Evolutionary conservation across 139 green algal genomes (phyloP).

Genomic region (Tetratostichococcus sp.): DNA sequence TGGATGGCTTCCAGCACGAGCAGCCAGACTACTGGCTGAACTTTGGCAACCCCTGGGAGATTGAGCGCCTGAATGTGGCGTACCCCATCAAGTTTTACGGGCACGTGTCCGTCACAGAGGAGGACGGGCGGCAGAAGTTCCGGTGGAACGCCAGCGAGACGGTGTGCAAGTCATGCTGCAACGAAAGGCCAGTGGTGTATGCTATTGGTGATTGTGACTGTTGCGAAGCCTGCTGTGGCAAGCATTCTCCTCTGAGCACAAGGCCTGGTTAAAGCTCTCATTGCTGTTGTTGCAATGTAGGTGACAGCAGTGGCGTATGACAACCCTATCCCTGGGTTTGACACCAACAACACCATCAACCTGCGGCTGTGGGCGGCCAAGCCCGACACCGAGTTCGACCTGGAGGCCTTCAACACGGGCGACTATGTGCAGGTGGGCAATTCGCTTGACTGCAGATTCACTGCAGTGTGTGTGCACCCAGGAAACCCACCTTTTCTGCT

Average conservation of each 20-base stretch:
- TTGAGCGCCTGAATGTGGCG: slow-evolving; percentile 77
- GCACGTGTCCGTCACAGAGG: slow-evolving; percentile 74
- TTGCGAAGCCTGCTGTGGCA: no score
- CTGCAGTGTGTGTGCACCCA: no score
- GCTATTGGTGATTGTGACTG: no score
- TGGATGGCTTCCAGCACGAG: slow-evolving; percentile 92
- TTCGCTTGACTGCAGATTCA: no score
- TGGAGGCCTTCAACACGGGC: slow-evolving; percentile 97
- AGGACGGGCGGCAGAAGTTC: slow-evolving; percentile 78
- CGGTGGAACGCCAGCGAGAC: slow-evolving; percentile 93
- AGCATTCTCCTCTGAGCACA: no score
- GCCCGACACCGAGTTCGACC: slow-evolving; percentile 91
- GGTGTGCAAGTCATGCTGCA: slow-evolving; percentile 18
- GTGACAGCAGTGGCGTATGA: slow-evolving; percentile 95
- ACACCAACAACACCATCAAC: slow-evolving; percentile 98
- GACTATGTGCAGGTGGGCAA: slow-evolving; percentile 63
- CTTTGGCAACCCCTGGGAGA: slow-evolving; percentile 95
- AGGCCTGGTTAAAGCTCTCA: no score
- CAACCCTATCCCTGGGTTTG: slow-evolving; percentile 96
- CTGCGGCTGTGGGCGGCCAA: slow-evolving; percentile 95
- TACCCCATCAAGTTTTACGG: slow-evolving; percentile 93
- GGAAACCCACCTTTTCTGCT: no score
- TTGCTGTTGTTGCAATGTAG: slow-evolving; percentile 18
- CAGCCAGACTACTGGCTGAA: slow-evolving; percentile 97
- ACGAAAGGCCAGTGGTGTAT: no score